Evolutionary conservation across 1,284 basidiomycete species (phyloP), one percentile per base, ranked within the genome.

Genomic region (Irpex rosettiformis): DNA sequence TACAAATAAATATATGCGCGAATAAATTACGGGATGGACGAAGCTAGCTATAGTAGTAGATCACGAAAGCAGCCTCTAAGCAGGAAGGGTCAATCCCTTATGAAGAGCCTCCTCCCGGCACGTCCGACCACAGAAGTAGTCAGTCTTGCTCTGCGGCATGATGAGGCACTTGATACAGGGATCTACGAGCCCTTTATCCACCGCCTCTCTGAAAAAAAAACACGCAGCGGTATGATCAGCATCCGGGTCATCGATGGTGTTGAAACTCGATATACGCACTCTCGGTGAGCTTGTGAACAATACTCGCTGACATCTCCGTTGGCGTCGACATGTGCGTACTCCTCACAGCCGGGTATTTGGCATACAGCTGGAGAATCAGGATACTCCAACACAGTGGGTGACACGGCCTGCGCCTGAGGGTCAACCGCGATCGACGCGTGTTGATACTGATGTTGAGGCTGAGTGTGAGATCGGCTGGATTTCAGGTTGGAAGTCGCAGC

Each of bases 151-250:
- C 67, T 83, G 80, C n/a, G 81, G 80, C 59, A 77, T 67, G 30
- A 71, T 70, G 62, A 79, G 66, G 62, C 81, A 83, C 78, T 82
- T 79, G 60, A 83, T 81, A 60, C 81, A 83, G 5, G 77, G 73
- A 8, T 71, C 67, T 7, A 69, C 76, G 8, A 80, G 62, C n/a
- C 80, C 79, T 16, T 72, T 70, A 22, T 69, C 66, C 3, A 82
- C 79, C 1, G 80, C 81, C 62, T 82, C 78, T 66, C 81, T 82
- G 58, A 40, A 51, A 16, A 7, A 43, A n/a, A n/a, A 16, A 40
- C n/a, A n/a, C n/a, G n/a, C n/a, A n/a, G n/a, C n/a, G n/a, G 24
- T 24, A 25, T 51, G 21, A 30, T 59, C 21, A 52, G 47, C 33
- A 48, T 57, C 33, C n/a, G 22, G 42, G n/a, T n/a, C n/a, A n/a